Base-by-base conservation (phyloP, 1,284 basidiomycete genomes). In the Gomphus sp. region DNA sequence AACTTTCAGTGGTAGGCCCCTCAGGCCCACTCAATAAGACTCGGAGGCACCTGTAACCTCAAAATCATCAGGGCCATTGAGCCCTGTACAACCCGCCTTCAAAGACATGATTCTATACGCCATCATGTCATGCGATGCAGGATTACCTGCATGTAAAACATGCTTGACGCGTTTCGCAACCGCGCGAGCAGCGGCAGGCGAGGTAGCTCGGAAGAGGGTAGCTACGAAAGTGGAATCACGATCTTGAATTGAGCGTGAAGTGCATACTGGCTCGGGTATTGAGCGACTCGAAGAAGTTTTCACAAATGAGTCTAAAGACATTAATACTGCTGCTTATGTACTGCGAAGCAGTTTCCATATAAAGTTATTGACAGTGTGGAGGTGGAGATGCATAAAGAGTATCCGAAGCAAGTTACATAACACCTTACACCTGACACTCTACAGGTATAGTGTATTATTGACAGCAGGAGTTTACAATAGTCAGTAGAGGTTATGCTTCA, bases 41-140 rank as follows among this genome's bases (percentile, higher is more conserved):
- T 31, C 28, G 69, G 33, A 91, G 71, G 65, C 39, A 59, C 58
- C 73, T 58, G 74, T 69, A 33, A 91, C 72, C 65, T 82, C 80
- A 66, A 90, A 90, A 64, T 91, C 89, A 44, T 87, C 84, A 14
- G 72, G 66, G 0, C 83, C 86, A n/a, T 74, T 76, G 37, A 88
- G 71, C 0, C 89, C 89, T 12, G 80, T 82, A 63, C 76, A 76
- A 8, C 85, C 86, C 5, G 73, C 66, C 70, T 85, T 89, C 58
- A 89, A 71, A 0, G 77, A 75, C 81, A 92, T 88, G 66, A 84
- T 85, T 60, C 91, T 76, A 85, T 87, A 87, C 12, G 84, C 86
- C 52, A 79, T 71, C 58, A 90, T 84, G 70, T 89, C 80, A 68
- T 92, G 81, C 41, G 81, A 73, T n/a, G 87, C 81, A 25, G 76